Base-by-base conservation (phyloP, 2,329 filamentous ascomycete species). In the Alternaria gansuensis region DNA sequence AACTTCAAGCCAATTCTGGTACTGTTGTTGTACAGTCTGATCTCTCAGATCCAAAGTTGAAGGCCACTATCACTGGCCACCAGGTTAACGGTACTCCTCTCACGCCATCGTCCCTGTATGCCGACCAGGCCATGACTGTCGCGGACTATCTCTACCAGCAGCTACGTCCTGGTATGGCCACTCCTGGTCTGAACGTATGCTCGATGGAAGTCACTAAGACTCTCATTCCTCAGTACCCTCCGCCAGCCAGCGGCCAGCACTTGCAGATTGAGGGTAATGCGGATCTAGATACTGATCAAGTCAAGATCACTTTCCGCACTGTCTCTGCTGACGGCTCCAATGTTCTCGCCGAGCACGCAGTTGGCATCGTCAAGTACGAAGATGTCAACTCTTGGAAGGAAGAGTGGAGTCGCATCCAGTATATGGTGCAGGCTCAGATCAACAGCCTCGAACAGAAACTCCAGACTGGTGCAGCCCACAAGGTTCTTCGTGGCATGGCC, bases 401-500 rank as follows among this genome's bases (percentile, higher is more conserved):
- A 49, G 88, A 90, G 70, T 91, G 89, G 79, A 82, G 87, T 60
- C 88, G 89, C 52, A 85, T 85, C 65, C 83, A 84, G 66, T 92
- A 79, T 76, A 83, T 84, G 82, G 82, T 83, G 50, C 81, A 83
- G 72, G 79, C 78, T 48, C 82, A 83, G 71, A 80, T 84, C 56
- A 81, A 93, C 72, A 82, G 92, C 34, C 87, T 94, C 72, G 85
- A 87, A 68, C 83, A 85, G 62, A 88, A 87, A 59, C 88, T 90
- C 54, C 79, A 85, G 67, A 83, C 81, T 33, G 90, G 90, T 37
- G 84, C 85, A 55, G 89, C 89, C 28, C 89, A 90, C 74, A 90
- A 90, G 78, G 85, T 93, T 62, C 85, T 89, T 49, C 87, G 89
- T 26, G 89, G 89, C 33, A 86, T 93, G 80, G 88, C 89, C 13